Base-by-base conservation (phyloP, 352 stramenopile species). In the Globisporangium canariense region DNA sequence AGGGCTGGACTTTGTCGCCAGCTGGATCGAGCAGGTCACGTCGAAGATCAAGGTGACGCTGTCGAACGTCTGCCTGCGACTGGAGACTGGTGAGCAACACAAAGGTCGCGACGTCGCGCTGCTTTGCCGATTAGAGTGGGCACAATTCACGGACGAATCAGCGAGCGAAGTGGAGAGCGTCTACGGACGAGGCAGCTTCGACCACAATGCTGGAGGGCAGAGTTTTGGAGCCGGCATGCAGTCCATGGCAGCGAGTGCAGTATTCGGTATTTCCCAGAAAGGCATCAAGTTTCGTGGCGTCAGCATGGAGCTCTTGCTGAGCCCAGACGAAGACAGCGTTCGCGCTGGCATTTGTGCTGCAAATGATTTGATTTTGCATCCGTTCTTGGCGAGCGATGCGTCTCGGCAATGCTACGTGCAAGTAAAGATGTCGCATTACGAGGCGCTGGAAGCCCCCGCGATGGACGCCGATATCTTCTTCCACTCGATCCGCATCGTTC, bases 21-120 rank as follows among this genome's bases (percentile, higher is more conserved):
- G 82, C 54, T 96, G 88, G 88, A 96, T 96, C 58, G 88, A 96
- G 62, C 88, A 93, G 47, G 88, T 96, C 13, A 94, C 88, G 60
- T 94, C 86, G 49, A 96, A 94, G 64, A 94, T 96, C 68, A 96
- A 96, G 68, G 75, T 96, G 7, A 96, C 87, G 40, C 55, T 96
- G 50, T 90, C 87, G 20, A 96, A 96, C 66, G 86, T 96, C 58
- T 96, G 87, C 34, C 52, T 94, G 38, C 73, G 83, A 1, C 59
- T 96, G 14, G 86, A 94, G 68, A 91, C 87, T 0, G 74, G 80
- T 8, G 77, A 90, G 34, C 66, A 81, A 20, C 69, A 83, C 45
- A 86, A 78, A 49, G 81, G 70, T 50, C 78, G 81, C 40, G 78
- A 91, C 64, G 77, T 91, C 8, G 83, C 88, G 14, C 51, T 96